phyloP scores from a whole-genome alignment of 2,329 filamentous ascomycete genomes.

The Metarhizium album region DNA sequence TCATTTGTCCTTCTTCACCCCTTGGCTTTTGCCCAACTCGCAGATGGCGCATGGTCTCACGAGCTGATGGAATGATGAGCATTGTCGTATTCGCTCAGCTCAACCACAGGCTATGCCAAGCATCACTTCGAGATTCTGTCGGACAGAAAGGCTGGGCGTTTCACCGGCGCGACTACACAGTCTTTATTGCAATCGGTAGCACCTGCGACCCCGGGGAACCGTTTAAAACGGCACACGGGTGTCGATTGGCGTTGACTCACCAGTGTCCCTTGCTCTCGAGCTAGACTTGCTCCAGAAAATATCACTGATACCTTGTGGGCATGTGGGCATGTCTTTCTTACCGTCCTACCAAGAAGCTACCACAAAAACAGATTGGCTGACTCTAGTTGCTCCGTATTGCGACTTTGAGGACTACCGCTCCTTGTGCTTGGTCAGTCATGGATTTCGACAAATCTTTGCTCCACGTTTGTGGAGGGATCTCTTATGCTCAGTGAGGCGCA shows the following conservation, averaged over 20 bases:
- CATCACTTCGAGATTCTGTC: neutral
- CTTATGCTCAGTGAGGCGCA: slow-evolving; percentile 25
- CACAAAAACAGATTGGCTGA: slow-evolving; percentile 35
- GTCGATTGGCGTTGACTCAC: neutral
- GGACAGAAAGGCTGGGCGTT: neutral
- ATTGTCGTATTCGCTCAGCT: neutral
- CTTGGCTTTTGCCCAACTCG: neutral
- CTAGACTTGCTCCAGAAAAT: neutral
- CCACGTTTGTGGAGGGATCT: slow-evolving; percentile 43
- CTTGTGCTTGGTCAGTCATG: slow-evolving; percentile 37
- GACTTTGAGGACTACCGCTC: slow-evolving; percentile 28
- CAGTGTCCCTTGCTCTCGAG: neutral
- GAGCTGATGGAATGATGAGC: neutral
- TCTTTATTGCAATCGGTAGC: neutral
- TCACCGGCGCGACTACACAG: neutral
- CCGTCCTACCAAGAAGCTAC: slow-evolving; percentile 45
- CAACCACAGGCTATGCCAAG: neutral
- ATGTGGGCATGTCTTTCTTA: slow-evolving; percentile 21
- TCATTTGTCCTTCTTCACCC: no score
- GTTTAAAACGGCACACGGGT: slow-evolving; percentile 1
- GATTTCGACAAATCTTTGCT: slow-evolving; percentile 38
- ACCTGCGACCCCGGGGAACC: neutral
- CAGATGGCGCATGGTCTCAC: neutral
- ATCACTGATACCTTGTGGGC: neutral
- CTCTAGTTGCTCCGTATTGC: slow-evolving; percentile 35